phyloP scores from a whole-genome alignment of 1,284 basidiomycete species.

The Sanghuangporus sanghuang region DNA sequence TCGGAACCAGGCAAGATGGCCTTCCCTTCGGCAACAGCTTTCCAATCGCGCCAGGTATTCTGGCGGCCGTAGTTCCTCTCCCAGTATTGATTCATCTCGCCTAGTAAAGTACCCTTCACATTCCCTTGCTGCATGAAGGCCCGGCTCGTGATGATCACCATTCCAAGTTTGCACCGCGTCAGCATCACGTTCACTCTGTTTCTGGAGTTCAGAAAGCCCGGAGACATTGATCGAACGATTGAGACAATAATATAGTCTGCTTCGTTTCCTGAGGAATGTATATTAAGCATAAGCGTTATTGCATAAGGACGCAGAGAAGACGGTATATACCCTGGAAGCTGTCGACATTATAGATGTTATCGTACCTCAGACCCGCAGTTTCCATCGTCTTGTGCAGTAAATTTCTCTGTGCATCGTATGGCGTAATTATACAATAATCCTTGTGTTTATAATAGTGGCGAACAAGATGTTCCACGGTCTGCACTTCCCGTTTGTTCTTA shows the following conservation, averaged over 20 bases:
- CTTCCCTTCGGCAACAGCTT: conserved; percentile 17
- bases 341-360: conserved; percentile 48
- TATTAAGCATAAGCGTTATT: background rate
- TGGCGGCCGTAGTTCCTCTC: conserved; percentile 9
- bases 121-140: conserved; percentile 27
- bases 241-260: conserved; percentile 40
- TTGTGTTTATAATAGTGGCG: conserved; percentile 33
- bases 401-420: conserved; percentile 53
- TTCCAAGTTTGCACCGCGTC: conserved; percentile 38
- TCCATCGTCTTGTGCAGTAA: conserved; percentile 37
- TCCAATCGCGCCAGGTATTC: conserved; percentile 24
- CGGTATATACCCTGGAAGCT: conserved; percentile 39
- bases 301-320: background rate
- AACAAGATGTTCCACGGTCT: conserved; percentile 37
- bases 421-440: conserved; percentile 46
- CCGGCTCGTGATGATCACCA: conserved; percentile 36
- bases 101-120: conserved; percentile 32
- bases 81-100: conserved; percentile 25
- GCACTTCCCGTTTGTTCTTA: conserved; percentile 41
- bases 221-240: conserved; percentile 34
- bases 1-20: conserved; percentile 5
- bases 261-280: conserved; percentile 34
- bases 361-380: conserved; percentile 32
- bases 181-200: conserved; percentile 44
- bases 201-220: conserved; percentile 37